Evolutionary conservation across 78 protist genomes (phyloP).

Genomic region (Diacronema lutheri): DNA sequence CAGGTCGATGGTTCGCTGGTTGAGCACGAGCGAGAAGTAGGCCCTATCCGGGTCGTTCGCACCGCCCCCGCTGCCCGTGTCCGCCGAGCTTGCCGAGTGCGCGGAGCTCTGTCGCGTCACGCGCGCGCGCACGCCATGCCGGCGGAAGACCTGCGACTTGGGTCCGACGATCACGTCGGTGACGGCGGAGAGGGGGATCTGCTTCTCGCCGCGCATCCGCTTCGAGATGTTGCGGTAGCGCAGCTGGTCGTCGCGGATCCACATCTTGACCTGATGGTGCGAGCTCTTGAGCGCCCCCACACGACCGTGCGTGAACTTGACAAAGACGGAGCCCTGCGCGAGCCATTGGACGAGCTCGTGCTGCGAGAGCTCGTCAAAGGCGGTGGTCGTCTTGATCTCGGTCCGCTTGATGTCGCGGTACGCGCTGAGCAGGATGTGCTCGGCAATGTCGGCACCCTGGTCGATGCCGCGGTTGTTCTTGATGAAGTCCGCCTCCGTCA

Average conservation of each 20-base stretch:
- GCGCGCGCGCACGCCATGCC: neutral
- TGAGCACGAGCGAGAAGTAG: neutral
- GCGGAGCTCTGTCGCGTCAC: neutral
- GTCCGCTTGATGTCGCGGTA: neutral
- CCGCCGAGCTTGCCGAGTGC: no score
- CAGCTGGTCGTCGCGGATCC: neutral
- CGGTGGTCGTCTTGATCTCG: conserved; percentile 19
- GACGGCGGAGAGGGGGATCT: neutral
- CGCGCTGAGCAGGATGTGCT: neutral
- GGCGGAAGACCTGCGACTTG: neutral
- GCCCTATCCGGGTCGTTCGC: no score
- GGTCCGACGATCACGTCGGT: neutral
- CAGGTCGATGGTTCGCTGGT: conserved; percentile 19
- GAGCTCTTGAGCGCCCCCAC: neutral
- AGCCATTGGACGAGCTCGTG: neutral
- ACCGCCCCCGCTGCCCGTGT: no score
- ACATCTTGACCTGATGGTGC: neutral
- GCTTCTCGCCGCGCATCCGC: neutral
- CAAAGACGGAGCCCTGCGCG: neutral
- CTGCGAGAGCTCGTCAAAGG: neutral
- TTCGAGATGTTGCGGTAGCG: neutral
- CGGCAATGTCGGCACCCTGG: neutral
- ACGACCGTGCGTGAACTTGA: neutral
- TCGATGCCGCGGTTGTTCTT: conserved; percentile 36
- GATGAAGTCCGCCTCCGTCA: conserved; percentile 30